Evolutionary conservation across 176 grass and related monocot species (phyloP).

Genomic region (Zizania latifolia): DNA sequence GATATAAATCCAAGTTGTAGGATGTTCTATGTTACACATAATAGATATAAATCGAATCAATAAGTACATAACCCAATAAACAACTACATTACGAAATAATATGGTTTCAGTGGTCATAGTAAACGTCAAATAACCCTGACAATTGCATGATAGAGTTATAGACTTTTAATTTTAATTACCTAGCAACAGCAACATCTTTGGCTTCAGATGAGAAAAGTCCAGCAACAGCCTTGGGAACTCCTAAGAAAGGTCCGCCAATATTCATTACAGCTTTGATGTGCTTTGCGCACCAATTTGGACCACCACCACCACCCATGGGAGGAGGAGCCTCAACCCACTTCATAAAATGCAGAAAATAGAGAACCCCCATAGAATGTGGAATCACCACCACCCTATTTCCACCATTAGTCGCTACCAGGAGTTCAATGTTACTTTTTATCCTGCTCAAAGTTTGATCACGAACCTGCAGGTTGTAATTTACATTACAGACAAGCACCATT

Average conservation of each 20-base stretch:
- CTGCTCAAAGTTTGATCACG: conserved; percentile 94
- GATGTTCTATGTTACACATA: background rate
- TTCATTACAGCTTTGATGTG: conserved; percentile 96
- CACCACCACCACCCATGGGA: conserved; percentile 88
- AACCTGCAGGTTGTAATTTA: conserved; percentile 42
- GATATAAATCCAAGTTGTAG: background rate
- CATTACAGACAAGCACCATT: conserved; percentile 16
- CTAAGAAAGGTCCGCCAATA: conserved; percentile 94
- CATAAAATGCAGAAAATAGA: conserved; percentile 99
- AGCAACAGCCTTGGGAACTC: conserved; percentile 82
- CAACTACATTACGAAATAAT: conserved; percentile 15
- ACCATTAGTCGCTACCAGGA: conserved; percentile 86
- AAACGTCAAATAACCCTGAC: background rate
- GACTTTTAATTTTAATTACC: conserved; percentile 35
- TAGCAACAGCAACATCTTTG: conserved; percentile 97
- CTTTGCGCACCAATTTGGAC: conserved; percentile 81
- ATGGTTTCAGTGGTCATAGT: background rate
- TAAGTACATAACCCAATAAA: conserved; percentile 14
- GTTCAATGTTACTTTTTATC: conserved; percentile 96
- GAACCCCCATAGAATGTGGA: conserved; percentile 94
- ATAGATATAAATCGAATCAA: background rate
- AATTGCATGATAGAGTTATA: background rate
- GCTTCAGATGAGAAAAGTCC: conserved; percentile 98
- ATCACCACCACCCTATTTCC: conserved; percentile 96
- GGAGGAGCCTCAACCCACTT: conserved; percentile 96